Evolutionary conservation across 2,329 filamentous ascomycete species (phyloP).

Genomic region (Botrytis sinoallii): DNA sequence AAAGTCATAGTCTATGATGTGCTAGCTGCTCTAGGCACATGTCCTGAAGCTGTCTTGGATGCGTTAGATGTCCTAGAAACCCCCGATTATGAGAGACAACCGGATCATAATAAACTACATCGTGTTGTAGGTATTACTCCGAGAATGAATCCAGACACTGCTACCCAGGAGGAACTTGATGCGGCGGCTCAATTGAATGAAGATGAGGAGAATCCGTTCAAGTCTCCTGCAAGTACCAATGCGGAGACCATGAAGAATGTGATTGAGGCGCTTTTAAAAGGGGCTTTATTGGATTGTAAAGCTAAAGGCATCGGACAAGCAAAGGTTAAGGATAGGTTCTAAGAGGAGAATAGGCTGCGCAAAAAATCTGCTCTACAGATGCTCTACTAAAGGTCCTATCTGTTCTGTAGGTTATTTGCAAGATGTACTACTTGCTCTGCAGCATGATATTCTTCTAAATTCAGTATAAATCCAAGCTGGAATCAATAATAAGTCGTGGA

Average conservation of each 20-base stretch:
- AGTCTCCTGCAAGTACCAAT: background rate
- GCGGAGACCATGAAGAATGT: background rate
- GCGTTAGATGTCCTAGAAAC: constrained; percentile 23
- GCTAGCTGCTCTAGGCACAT: constrained; percentile 32
- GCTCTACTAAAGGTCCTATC: too few species aligned
- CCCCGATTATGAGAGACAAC: background rate
- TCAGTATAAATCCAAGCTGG: too few species aligned
- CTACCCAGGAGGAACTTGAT: background rate
- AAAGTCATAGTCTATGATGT: constrained; percentile 34
- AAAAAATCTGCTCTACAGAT: too few species aligned
- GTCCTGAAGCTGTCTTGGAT: constrained; percentile 30
- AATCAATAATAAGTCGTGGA: too few species aligned
- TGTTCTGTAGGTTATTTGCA: too few species aligned
- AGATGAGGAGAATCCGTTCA: background rate
- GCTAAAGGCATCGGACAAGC: background rate
- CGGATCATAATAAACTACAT: background rate
- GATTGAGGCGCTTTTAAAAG: background rate
- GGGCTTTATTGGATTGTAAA: background rate
- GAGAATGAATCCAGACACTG: background rate
- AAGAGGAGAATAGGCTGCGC: too few species aligned
- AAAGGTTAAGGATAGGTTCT: background rate
- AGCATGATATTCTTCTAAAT: too few species aligned
- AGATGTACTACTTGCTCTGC: too few species aligned
- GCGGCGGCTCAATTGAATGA: background rate
- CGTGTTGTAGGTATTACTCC: background rate